phyloP scores from a whole-genome alignment of 306 rosid genomes.

The Dalbergia cultrata region DNA sequence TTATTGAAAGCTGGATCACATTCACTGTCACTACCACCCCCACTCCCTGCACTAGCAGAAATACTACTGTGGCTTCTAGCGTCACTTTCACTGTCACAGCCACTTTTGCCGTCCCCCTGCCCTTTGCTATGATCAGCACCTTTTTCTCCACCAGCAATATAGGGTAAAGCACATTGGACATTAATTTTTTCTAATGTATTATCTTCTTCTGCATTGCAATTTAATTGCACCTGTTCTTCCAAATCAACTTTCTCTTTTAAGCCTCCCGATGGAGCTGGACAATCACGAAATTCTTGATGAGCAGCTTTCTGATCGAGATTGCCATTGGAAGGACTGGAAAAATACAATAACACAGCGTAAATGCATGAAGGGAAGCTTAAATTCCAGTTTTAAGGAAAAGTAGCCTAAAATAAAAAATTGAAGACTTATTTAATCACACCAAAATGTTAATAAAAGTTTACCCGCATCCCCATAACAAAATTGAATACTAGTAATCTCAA shows the following conservation, averaged over 20 bases:
- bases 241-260: conserved; percentile 61
- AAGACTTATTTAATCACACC: background rate
- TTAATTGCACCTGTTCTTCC: conserved; percentile 56
- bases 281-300: conserved; percentile 63
- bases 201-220: conserved; percentile 63
- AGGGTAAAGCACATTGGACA: conserved; percentile 67
- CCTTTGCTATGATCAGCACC: conserved; percentile 74
- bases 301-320: conserved; percentile 61
- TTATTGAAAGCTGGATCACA: conserved; percentile 89
- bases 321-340: conserved; percentile 81
- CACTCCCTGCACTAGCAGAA: conserved; percentile 67
- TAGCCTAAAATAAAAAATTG: background rate
- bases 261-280: conserved; percentile 57
- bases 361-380: conserved; percentile 15
- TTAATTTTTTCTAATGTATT: conserved; percentile 58
- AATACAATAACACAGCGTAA: conserved; percentile 27
- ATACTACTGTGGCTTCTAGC: conserved; percentile 72
- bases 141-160: conserved; percentile 65
- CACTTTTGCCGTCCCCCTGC: conserved; percentile 79
- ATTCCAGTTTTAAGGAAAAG: background rate
- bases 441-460: background rate
- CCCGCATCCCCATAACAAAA: background rate
- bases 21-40: conserved; percentile 92
- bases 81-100: conserved; percentile 84
- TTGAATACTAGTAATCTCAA: background rate